These are phyloP conservation scores for Coemansia sp. DNA, from an alignment of 192 early-diverging fungal genomes.

Conservation along the genomic window DNA sequence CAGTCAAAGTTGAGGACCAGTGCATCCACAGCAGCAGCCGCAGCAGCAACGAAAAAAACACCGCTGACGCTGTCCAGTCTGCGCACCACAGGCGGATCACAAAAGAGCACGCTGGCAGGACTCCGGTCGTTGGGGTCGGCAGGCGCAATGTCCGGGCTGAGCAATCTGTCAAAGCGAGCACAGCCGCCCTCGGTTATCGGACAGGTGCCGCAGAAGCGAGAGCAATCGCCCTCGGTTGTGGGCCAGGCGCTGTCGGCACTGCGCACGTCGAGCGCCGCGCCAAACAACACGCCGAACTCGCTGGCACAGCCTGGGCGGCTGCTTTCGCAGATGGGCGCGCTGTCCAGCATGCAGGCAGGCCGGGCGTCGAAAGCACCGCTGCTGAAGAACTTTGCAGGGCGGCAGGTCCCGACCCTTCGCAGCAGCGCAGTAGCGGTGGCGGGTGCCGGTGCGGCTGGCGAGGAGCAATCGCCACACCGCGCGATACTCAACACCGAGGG, in stretches of 20 bases:
- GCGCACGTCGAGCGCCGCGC: constrained; percentile 5
- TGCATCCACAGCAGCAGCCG: too few relatives aligned
- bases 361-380: neutral
- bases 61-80: neutral
- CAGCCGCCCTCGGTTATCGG: constrained; percentile 22
- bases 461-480: neutral
- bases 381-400: constrained; percentile 34
- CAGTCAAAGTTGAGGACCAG: neutral
- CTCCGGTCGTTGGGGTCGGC: constrained; percentile 13
- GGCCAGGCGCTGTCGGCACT: constrained; percentile 45
- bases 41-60: neutral
- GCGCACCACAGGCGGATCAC: neutral
- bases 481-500: constrained; percentile 1
- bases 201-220: constrained; percentile 24
- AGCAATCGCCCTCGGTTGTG: constrained; percentile 15
- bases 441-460: neutral
- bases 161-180: constrained; percentile 5
- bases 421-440: neutral
- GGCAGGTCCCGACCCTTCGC: constrained; percentile 24
- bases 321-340: constrained; percentile 15
- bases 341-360: neutral
- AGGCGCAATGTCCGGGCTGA: neutral
- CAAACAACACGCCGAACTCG: neutral
- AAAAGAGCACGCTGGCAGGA: neutral
- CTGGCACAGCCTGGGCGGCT: constrained; percentile 2